Conservation (phyloP, 2,329 filamentous ascomycete species). For the Penicillium digitatum region DNA sequence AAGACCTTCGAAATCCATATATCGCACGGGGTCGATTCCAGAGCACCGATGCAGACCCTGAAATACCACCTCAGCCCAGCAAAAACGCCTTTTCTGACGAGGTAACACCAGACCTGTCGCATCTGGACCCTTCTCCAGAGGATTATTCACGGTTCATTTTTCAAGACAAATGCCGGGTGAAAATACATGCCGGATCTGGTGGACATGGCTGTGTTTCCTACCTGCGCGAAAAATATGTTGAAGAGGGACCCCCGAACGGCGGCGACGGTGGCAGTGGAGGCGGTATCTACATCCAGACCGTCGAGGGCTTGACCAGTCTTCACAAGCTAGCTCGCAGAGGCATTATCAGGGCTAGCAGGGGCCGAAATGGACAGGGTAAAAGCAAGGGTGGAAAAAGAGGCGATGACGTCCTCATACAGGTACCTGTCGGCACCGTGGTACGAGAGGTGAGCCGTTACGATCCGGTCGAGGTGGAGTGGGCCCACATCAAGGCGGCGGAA, state of each 20-base stretch:
- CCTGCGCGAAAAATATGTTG: slow-evolving; percentile 81
- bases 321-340: slow-evolving; percentile 82
- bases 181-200: slow-evolving; percentile 72
- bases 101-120: slow-evolving; percentile 40
- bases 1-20: slow-evolving; percentile 4
- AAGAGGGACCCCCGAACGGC: slow-evolving; percentile 86
- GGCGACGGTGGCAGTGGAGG: slow-evolving; percentile 91
- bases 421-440: slow-evolving; percentile 88
- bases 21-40: slow-evolving; percentile 19
- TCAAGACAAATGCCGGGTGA: slow-evolving; percentile 77
- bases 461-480: slow-evolving; percentile 66
- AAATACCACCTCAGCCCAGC: slow-evolving; percentile 4
- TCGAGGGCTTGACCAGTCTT: slow-evolving; percentile 83
- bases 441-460: slow-evolving; percentile 76
- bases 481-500: slow-evolving; percentile 14
- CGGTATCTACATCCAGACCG: slow-evolving; percentile 89
- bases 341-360: slow-evolving; percentile 50
- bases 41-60: slow-evolving; percentile 16
- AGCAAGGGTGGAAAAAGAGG: slow-evolving; percentile 66
- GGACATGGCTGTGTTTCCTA: slow-evolving; percentile 95
- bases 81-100: slow-evolving; percentile 14
- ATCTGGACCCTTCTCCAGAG: slow-evolving; percentile 75
- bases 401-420: slow-evolving; percentile 80
- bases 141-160: slow-evolving; percentile 83
- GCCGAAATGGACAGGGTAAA: slow-evolving; percentile 48